Base-by-base conservation (phyloP, 1,139 yeast genomes). In the Dujonia santamariae region DNA sequence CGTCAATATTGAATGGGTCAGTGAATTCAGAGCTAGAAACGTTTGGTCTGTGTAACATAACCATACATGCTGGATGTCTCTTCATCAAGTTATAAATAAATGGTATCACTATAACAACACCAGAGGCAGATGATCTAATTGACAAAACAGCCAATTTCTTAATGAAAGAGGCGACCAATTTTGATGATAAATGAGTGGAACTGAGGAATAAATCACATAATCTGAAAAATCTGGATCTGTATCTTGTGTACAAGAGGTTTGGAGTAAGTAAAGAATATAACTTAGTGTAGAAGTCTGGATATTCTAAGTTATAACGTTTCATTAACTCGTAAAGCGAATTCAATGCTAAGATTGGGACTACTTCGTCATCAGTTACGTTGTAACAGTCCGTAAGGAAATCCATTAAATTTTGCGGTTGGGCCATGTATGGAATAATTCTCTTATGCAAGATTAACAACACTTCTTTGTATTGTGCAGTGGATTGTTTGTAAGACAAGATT, bases 61-160 rank as follows among this genome's bases (percentile, higher is more conserved):
- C 67, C 96, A 90, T 90, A 67, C 97, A 88, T 4, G 92, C 77
- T 26, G 97, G 97, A 59, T 92, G 97, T 48, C 86, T 78, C 54
- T 87, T 90, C 46, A 94, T 62, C 45, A 88, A 71, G 57, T 92
- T 92, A 61, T 92, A 92, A 16, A 88, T 73, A 55, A 92, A 86
- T n/a, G 98, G 98, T 20, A 92, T 73, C 19, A 86, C 73, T 7
- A 87, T 78, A 18, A 92, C 95, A 30, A 85, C 79, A 2, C 97
- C 97, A 1, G 96, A 76, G 2, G 97, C 96, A 28, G 95, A 86
- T 1, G 95, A 81, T n/a, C 77, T 70, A 29, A 90, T 54, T 0
- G 94, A 69, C 35, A 90, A 66, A 37, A 95, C 71, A 1, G 96
- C 81, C 47, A 92, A 61, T 47, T 75, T 76, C 56, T 92, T 92